Base-by-base conservation (phyloP, 2,329 filamentous ascomycete species). In the Diaporthe aspalathi region DNA sequence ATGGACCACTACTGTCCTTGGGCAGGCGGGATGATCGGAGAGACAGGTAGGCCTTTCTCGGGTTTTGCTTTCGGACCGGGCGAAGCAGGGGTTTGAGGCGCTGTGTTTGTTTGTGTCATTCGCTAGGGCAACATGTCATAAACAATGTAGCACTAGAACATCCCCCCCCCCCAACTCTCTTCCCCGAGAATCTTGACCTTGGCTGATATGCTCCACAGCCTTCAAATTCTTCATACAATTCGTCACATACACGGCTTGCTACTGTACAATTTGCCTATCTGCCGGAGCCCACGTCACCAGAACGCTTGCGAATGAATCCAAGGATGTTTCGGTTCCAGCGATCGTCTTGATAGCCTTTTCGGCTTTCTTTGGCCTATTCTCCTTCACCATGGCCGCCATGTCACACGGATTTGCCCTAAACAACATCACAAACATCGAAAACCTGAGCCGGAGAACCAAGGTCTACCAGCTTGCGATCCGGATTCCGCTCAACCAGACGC, bases 1-100 rank as follows among this genome's bases (percentile, higher is more conserved):
- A 96, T 98, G 92, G 95, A 98, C 74, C 95, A 98, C 78, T 96
- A 95, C 77, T 99, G 96, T 78, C 96, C 95, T 0, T 98, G 92
- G 93, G 95, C 97, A n/a, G 95, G 95, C 5, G 96, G 95, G 27
- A 93, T 97, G 74, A 91, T 99, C 12, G 92, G 91, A 0, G 95
- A 98, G 79, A 94, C 90, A 1, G 90, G 88, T 90, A 77, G 79
- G 88, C 80, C 16, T 11, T 17, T 16, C 7, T 17, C n/a, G n/a
- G n/a, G n/a, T n/a, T n/a, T n/a, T n/a, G n/a, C n/a, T n/a, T n/a
- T n/a, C n/a, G n/a, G n/a, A n/a, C n/a, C n/a, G n/a, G 32, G 32
- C 32, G 11, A 17, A 22, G 27, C n/a, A 24, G 17, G 52, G 9
- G 2, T 54, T 22, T 8, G 20, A 12, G 29, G 9, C 20, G 20